Percentiles rank a stretch among this genome's conserved stretches.
Conservation (phyloP, 148 eudicot genomes). For the Chenopodium album region DNA sequence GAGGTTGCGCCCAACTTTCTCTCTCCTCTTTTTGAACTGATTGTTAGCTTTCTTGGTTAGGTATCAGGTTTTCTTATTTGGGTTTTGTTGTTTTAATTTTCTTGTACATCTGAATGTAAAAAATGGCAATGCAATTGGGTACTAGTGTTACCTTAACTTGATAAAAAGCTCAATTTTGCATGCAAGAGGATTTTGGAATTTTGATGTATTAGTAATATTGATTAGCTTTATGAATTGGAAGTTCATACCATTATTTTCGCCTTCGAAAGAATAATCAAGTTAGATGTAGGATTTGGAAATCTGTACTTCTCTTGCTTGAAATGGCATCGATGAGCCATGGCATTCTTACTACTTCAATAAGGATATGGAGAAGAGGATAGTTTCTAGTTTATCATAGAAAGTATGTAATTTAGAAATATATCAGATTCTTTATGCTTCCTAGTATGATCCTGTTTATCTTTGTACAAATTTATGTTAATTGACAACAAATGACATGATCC, state of each 20-base stretch:
- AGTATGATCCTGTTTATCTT: neutral
- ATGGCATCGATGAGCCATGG: neutral
- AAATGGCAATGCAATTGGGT: neutral
- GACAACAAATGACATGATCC: too few species aligned
- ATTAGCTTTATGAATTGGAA: neutral
- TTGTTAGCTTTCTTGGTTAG: neutral
- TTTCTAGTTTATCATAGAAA: too few species aligned
- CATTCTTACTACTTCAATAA: neutral
- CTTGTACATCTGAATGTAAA: too few species aligned
- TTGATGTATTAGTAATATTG: neutral
- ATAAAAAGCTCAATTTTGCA: neutral
- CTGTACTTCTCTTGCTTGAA: neutral
- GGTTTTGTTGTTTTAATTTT: neutral
- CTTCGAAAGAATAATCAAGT: neutral
- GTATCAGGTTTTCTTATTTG: neutral
- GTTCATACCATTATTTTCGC: neutral
- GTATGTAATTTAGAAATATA: neutral
- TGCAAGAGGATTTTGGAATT: neutral
- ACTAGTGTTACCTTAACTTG: neutral
- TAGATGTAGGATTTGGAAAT: neutral
- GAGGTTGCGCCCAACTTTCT: conserved; percentile 45
- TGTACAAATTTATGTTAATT: neutral
- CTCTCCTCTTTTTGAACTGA: neutral
- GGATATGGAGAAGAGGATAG: neutral
- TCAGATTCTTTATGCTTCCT: neutral